A percentile compares a stretch with the other conserved stretches of the same genome.
These are phyloP conservation scores for Neonothopanus nambi DNA, from an alignment of 1,284 basidiomycete species.

Conservation along the genomic window DNA sequence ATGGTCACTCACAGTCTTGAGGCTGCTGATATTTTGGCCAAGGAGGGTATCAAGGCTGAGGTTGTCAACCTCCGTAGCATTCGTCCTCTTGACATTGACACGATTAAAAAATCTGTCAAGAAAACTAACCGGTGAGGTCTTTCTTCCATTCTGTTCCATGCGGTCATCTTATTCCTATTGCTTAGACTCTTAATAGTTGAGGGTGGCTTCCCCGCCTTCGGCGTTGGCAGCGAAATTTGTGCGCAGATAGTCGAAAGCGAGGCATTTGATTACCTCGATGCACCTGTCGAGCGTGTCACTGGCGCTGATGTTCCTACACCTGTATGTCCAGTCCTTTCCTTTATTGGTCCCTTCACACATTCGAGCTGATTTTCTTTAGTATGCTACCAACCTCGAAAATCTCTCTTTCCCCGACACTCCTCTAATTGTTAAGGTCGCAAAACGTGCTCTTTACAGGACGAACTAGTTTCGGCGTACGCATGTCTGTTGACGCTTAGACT, in stretches of 20 bases:
- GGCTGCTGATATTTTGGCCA: constrained; percentile 89
- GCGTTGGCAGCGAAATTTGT: constrained; percentile 97
- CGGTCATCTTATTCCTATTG: constrained; percentile 7
- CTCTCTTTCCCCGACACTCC: constrained; percentile 91
- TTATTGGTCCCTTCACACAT: constrained; percentile 5
- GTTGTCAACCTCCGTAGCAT: constrained; percentile 97
- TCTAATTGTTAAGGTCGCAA: constrained; percentile 87
- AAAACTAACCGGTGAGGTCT: constrained; percentile 87
- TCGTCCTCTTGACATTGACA: constrained; percentile 96
- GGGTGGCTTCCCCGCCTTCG: constrained; percentile 98
- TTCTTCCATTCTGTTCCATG: constrained; percentile 1
- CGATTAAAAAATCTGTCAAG: constrained; percentile 94
- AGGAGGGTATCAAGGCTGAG: constrained; percentile 97
- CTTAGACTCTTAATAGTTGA: constrained; percentile 88
- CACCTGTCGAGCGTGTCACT: constrained; percentile 95
- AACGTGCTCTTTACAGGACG: constrained; percentile 87
- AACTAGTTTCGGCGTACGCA: constrained; percentile 50
- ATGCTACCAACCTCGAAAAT: constrained; percentile 85
- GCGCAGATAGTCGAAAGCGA: constrained; percentile 96
- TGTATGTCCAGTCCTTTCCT: constrained; percentile 50
- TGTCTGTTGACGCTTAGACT: constrained; percentile 6
- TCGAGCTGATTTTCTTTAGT: constrained; percentile 46
- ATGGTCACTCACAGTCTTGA: constrained; percentile 93
- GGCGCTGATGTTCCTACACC: constrained; percentile 97
- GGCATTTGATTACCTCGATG: constrained; percentile 96